Conservation (phyloP, 768 basidiomycete genomes). For the Kwoniella pini region DNA sequence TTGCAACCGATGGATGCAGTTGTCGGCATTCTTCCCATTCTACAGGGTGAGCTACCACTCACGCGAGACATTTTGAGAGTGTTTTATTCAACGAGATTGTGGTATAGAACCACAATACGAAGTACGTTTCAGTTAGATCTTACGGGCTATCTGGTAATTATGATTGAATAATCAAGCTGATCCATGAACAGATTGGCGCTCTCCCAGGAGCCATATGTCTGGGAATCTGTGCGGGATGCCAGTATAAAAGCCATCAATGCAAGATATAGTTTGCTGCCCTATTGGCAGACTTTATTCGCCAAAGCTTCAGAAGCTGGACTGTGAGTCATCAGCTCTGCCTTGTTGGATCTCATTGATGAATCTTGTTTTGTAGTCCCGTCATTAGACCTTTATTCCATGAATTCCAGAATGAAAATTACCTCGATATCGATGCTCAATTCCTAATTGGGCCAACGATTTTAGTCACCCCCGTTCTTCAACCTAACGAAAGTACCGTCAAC, state of each 20-base stretch:
- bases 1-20: slow-evolving; percentile 81
- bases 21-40: slow-evolving; percentile 80
- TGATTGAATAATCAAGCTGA: not conserved
- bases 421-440: slow-evolving; percentile 60
- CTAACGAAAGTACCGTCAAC: slow-evolving; percentile 68
- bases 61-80: too few relatives aligned
- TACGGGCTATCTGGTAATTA: too few relatives aligned
- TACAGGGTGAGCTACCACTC: slow-evolving; percentile 57
- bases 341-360: not conserved
- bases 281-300: slow-evolving; percentile 60
- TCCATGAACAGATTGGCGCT: slow-evolving; percentile 4
- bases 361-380: slow-evolving; percentile 58
- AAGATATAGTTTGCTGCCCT: slow-evolving; percentile 71
- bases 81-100: too few relatives aligned
- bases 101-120: slow-evolving; percentile 62
- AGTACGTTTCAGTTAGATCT: slow-evolving; percentile 55
- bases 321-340: slow-evolving; percentile 20
- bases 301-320: slow-evolving; percentile 35
- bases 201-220: slow-evolving; percentile 72
- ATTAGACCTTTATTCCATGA: slow-evolving; percentile 76
- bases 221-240: slow-evolving; percentile 76
- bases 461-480: slow-evolving; percentile 72
- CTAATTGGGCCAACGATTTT: slow-evolving; percentile 70
- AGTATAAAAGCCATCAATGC: slow-evolving; percentile 70
- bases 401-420: slow-evolving; percentile 67